phyloP scores from a whole-genome alignment of 129 eudicot species.

The Deinandra increscens region DNA sequence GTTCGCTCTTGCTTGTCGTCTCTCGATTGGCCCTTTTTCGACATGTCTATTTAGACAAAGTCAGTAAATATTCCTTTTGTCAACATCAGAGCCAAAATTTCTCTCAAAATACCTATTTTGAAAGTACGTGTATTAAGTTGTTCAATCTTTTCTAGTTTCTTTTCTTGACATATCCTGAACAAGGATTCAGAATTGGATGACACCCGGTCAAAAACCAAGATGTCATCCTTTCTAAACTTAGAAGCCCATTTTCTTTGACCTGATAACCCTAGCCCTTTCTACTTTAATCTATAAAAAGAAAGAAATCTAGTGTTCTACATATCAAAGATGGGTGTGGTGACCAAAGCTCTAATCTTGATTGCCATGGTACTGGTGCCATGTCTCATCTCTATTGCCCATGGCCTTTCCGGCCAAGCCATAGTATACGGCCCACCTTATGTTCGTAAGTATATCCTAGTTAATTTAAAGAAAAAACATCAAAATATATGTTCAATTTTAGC shows the following conservation, averaged over 20 bases:
- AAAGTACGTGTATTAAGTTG: too few relatives aligned
- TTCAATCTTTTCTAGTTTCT: too few relatives aligned
- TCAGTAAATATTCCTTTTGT: too few relatives aligned
- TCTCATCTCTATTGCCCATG: slow-evolving; percentile 23
- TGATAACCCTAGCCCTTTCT: not conserved
- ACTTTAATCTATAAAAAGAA: slow-evolving; percentile 3
- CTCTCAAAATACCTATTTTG: too few relatives aligned
- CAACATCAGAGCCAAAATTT: too few relatives aligned
- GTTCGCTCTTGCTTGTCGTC: too few relatives aligned
- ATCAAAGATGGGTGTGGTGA: slow-evolving; percentile 22
- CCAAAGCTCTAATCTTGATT: slow-evolving; percentile 19
- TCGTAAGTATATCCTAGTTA: slow-evolving; percentile 30
- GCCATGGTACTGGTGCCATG: slow-evolving; percentile 18
- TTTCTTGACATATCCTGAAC: too few relatives aligned
- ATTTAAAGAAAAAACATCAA: not conserved
- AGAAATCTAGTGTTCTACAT: not conserved
- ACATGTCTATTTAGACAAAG: too few relatives aligned
- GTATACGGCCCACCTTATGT: slow-evolving; percentile 32
- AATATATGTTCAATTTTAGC: too few relatives aligned
- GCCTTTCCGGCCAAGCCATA: slow-evolving; percentile 34
- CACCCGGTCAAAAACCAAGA: too few relatives aligned
- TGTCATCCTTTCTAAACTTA: not conserved
- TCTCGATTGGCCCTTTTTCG: too few relatives aligned
- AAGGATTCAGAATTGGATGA: too few relatives aligned
- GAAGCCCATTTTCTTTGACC: slow-evolving; percentile 18